phyloP scores from a whole-genome alignment of 2,329 filamentous ascomycete species.

The Botrytis elliptica region DNA sequence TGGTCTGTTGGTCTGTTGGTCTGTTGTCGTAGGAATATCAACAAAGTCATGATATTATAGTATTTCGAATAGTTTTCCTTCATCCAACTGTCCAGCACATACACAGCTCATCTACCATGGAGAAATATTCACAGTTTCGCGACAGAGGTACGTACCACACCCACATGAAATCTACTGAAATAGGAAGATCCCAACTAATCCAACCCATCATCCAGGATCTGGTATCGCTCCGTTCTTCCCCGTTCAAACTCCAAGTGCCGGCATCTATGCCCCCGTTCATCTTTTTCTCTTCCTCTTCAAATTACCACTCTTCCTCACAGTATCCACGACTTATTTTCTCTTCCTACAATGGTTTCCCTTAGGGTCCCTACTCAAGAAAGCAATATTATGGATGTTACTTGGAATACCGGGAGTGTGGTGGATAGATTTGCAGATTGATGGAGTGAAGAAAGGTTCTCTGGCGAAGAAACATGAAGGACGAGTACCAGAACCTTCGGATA shows the following conservation, averaged over 20 bases:
- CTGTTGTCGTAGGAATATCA: background rate
- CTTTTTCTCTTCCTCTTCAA: constrained; percentile 76
- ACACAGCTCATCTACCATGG: constrained; percentile 49
- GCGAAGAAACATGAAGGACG: constrained; percentile 70
- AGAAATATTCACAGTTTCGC: constrained; percentile 73
- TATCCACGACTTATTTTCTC: constrained; percentile 70
- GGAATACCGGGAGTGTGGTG: constrained; percentile 94
- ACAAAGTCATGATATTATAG: constrained; percentile 19
- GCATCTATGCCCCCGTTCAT: constrained; percentile 63
- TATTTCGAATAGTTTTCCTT: background rate
- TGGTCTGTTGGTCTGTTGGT: background rate
- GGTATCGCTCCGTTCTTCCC: constrained; percentile 96
- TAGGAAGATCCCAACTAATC: constrained; percentile 29
- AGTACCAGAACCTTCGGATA: constrained; percentile 73
- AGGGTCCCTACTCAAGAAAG: constrained; percentile 69
- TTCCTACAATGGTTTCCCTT: constrained; percentile 80
- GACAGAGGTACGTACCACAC: constrained; percentile 59
- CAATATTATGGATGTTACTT: constrained; percentile 82
- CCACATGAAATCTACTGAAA: background rate
- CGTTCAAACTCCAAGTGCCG: constrained; percentile 62
- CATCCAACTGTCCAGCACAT: background rate
- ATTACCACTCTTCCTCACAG: constrained; percentile 71
- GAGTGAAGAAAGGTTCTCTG: constrained; percentile 86
- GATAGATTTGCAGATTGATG: constrained; percentile 97
- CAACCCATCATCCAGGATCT: constrained; percentile 60